Percentiles rank a stretch among this genome's conserved stretches.
Conservation (phyloP, 116 monocot genomes). For the Phalaenopsis hybrid region DNA sequence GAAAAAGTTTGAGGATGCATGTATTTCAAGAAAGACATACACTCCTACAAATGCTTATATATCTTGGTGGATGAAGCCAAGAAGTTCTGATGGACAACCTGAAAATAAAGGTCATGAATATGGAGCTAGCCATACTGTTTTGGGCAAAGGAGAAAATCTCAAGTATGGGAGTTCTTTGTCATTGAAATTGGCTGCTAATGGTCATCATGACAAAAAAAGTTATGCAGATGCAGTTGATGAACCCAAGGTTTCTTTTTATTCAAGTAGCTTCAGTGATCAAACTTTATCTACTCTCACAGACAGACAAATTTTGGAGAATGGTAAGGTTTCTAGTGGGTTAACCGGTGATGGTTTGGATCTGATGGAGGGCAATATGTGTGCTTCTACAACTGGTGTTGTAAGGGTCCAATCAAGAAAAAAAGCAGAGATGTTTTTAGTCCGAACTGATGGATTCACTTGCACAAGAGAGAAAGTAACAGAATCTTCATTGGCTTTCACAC, state of each 20-base stretch:
- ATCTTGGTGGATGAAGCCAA: slow-evolving; percentile 11
- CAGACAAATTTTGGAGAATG: slow-evolving; percentile 12
- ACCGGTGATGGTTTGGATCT: slow-evolving; percentile 19
- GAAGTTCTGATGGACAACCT: slow-evolving; percentile 31
- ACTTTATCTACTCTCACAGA: slow-evolving; percentile 10
- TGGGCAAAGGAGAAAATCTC: slow-evolving; percentile 12
- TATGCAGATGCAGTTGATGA: slow-evolving; percentile 11
- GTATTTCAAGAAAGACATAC: slow-evolving; percentile 10
- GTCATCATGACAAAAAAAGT: slow-evolving; percentile 5
- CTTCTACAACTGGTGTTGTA: slow-evolving; percentile 89
- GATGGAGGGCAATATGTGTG: slow-evolving; percentile 75
- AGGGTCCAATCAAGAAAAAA: slow-evolving; percentile 93
- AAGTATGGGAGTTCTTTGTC: slow-evolving; percentile 21
- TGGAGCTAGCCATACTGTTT: slow-evolving; percentile 7
- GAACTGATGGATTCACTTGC: slow-evolving; percentile 95
- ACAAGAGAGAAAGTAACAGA: slow-evolving; percentile 94
- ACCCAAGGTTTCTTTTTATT: slow-evolving; percentile 8
- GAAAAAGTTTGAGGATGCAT: slow-evolving; percentile 20
- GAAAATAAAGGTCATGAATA: slow-evolving; percentile 6
- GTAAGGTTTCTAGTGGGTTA: slow-evolving; percentile 18
- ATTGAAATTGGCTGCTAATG: slow-evolving; percentile 19
- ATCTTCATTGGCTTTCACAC: slow-evolving; percentile 96
- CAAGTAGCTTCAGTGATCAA: slow-evolving; percentile 10
- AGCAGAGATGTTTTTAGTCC: slow-evolving; percentile 96
- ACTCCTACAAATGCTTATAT: slow-evolving; percentile 10